Evolutionary conservation across 805 yeast species (phyloP).

Genomic region (Candida broadrunensis): DNA sequence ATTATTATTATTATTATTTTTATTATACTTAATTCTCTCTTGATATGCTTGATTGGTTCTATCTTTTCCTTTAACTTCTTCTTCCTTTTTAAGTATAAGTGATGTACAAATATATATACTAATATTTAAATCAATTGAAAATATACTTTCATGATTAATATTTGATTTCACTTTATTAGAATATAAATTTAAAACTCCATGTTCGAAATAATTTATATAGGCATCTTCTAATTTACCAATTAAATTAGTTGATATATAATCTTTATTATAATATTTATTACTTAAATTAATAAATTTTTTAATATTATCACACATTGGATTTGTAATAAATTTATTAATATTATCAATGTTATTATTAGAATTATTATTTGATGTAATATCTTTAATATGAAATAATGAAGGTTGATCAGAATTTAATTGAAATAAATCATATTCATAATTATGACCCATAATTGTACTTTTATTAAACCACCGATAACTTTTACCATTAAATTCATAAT

Average conservation of each 20-base stretch:
- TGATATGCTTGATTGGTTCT: not conserved
- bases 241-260: not conserved
- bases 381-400: not conserved
- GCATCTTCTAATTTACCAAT: not conserved
- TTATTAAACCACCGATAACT: slow-evolving; percentile 5
- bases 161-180: not conserved
- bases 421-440: not conserved
- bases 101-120: slow-evolving; percentile 7
- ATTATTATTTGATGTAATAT: no score
- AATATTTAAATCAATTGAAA: slow-evolving; percentile 2
- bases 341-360: not conserved
- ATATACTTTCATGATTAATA: slow-evolving; percentile 5
- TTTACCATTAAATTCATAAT: slow-evolving; percentile 6
- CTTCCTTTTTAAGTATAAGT: slow-evolving; percentile 4
- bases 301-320: not conserved
- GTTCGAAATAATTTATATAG: not conserved
- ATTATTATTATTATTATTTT: no score
- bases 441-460: not conserved
- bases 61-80: slow-evolving; percentile 3
- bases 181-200: not conserved
- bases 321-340: not conserved
- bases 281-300: not conserved
- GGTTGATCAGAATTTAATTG: not conserved
- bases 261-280: not conserved
- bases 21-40: no score